Evolutionary conservation across 768 basidiomycete species (phyloP).

Genomic region (Hericium coralloides): DNA sequence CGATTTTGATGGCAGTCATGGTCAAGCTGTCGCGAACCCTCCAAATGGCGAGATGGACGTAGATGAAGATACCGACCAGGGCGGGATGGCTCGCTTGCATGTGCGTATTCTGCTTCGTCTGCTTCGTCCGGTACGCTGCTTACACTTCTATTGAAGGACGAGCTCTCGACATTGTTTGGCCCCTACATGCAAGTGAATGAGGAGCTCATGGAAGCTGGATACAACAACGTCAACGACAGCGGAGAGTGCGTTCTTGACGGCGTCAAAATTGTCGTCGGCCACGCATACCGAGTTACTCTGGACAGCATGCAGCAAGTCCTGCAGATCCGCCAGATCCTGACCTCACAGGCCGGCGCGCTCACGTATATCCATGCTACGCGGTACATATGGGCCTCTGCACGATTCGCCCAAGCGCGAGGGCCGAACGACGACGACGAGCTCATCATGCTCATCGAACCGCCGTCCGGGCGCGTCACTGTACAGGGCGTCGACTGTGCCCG

Average conservation of each 20-base stretch:
- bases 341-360: not conserved
- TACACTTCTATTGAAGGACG: not conserved
- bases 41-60: not conserved
- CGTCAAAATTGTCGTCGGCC: not conserved
- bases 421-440: not conserved
- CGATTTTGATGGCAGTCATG: not conserved
- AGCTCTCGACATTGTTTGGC: not conserved
- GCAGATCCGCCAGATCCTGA: not conserved
- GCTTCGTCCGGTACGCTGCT: not conserved
- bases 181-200: not conserved
- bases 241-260: not conserved
- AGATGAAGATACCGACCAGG: not conserved
- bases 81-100: not conserved
- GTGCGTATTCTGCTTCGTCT: not conserved
- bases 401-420: not conserved
- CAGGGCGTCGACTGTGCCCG: not conserved
- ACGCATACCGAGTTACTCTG: not conserved
- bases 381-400: not conserved
- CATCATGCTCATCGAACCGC: not conserved
- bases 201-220: not conserved
- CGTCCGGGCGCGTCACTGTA: not conserved
- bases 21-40: not conserved
- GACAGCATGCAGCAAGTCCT: not conserved
- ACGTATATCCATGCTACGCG: not conserved
- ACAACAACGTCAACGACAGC: not conserved